Evolutionary conservation across 768 basidiomycete species (phyloP), one percentile per base, ranked within the genome.

Genomic region (Rhodotorula babjevae): DNA sequence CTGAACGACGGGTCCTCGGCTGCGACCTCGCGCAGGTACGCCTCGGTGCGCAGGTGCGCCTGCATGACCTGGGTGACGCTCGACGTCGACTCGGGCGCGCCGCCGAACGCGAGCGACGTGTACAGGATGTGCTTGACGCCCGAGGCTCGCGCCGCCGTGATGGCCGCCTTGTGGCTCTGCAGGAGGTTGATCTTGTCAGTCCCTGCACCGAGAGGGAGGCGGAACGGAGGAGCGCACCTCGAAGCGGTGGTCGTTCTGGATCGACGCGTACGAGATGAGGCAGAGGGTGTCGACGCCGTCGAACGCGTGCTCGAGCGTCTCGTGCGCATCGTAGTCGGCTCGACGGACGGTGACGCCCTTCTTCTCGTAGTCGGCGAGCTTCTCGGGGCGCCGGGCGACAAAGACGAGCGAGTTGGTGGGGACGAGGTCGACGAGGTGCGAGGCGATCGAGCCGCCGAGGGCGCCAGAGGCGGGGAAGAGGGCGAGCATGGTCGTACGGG

Each of bases 241-340:
- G 61, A 62, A 62, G 47, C 61, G 46, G 61, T 62, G 61, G 31
- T 62, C 61, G 47, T 50, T 49, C 61, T 62, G 61, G 16, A 62
- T 29, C n/a, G n/a, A 29, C 1, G 61, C 31, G 31, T 62, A 62
- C 19, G 29, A 33, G 31, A 62, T 62, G 6, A 62, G 21, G 31
- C 21, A 29, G 1, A 62, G 47, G 19, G 49, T 36, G 47, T 50
- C 27, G 29, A 50, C 61, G 31, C 61, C 47, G 31, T 49, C 61
- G 31, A 62, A 62, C 25, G 47, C 61, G 19, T 10, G 19, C 10
- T 9, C 29, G 29, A 62, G 49, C 21, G 61, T 33, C 11, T 49
- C 61, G 31, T 11, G 47, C 12, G 19, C 31, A 31, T 62, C 61
- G 11, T 62, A 62, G 61, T 62, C 61, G 2, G 61, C 47, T 23